phyloP scores from a whole-genome alignment of 441 rosid species.

The Pelargonium citronellum region DNA sequence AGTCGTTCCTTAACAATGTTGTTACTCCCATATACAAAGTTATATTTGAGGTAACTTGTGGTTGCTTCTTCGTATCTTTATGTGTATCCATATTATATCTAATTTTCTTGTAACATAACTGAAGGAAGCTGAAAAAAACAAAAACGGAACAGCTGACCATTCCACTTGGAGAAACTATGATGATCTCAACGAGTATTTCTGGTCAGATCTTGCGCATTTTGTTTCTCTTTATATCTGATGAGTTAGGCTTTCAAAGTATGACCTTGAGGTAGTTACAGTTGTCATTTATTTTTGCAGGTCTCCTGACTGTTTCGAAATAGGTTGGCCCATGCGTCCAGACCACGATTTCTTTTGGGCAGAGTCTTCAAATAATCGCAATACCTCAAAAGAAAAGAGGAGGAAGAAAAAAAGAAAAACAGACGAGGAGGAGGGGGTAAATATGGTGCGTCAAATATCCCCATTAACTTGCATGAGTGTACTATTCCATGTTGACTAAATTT shows the following conservation, averaged over 20 bases:
- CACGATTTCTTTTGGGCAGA: slow-evolving; percentile 62
- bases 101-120: slow-evolving; percentile 26
- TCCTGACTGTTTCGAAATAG: slow-evolving; percentile 73
- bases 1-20: slow-evolving; percentile 69
- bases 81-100: slow-evolving; percentile 16
- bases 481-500: slow-evolving; percentile 11
- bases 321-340: slow-evolving; percentile 83
- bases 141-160: slow-evolving; percentile 81
- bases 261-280: slow-evolving; percentile 18
- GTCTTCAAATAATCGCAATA: slow-evolving; percentile 30
- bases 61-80: slow-evolving; percentile 16
- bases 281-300: slow-evolving; percentile 54
- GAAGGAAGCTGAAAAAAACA: slow-evolving; percentile 83
- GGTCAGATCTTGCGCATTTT: slow-evolving; percentile 38
- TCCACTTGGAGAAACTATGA: slow-evolving; percentile 97
- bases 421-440: slow-evolving; percentile 60
- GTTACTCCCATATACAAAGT: slow-evolving; percentile 77
- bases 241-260: slow-evolving; percentile 24
- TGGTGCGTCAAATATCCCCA: slow-evolving; percentile 15
- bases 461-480: neutral
- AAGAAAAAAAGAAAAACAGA: slow-evolving; percentile 43
- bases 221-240: slow-evolving; percentile 13
- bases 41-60: slow-evolving; percentile 45
- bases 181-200: slow-evolving; percentile 91
- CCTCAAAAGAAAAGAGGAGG: slow-evolving; percentile 31